Conservation (phyloP, 306 rosid species). For the Medicago arabica region DNA sequence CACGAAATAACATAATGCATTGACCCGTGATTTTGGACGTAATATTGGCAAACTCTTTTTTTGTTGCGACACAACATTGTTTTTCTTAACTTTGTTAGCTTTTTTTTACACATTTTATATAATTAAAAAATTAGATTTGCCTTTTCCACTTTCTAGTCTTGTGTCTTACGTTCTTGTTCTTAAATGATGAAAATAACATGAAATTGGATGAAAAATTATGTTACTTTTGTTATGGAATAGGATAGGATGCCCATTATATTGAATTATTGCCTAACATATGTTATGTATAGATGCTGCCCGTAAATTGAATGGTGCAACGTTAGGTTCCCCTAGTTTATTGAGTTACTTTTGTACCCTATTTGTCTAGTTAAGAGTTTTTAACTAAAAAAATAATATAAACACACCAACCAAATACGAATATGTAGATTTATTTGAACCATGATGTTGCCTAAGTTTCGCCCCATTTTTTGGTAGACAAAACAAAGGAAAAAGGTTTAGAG, state of each 20-base stretch:
- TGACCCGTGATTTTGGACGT: too few relatives aligned
- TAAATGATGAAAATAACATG: not conserved
- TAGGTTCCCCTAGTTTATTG: conserved; percentile 15
- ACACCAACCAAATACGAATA: conserved; percentile 35
- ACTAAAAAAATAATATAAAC: conserved; percentile 22
- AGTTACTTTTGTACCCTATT: conserved; percentile 24
- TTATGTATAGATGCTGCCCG: conserved; percentile 26
- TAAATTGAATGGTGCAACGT: conserved; percentile 46
- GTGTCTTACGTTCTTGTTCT: not conserved
- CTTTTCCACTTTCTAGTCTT: not conserved
- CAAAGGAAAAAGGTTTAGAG: conserved; percentile 10
- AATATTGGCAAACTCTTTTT: too few relatives aligned
- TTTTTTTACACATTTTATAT: not conserved
- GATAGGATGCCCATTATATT: conserved; percentile 42
- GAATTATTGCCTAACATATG: conserved; percentile 37
- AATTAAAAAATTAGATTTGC: not conserved
- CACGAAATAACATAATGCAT: too few relatives aligned
- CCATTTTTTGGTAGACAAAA: not conserved
- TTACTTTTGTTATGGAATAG: conserved; percentile 41
- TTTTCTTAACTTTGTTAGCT: not conserved
- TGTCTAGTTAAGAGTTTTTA: conserved; percentile 3
- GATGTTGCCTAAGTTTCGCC: conserved; percentile 13
- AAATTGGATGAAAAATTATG: not conserved
- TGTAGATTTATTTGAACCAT: conserved; percentile 22
- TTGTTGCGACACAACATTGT: not conserved